phyloP scores from a whole-genome alignment of 306 rosid genomes.

The Astragalus glycyphyllos region DNA sequence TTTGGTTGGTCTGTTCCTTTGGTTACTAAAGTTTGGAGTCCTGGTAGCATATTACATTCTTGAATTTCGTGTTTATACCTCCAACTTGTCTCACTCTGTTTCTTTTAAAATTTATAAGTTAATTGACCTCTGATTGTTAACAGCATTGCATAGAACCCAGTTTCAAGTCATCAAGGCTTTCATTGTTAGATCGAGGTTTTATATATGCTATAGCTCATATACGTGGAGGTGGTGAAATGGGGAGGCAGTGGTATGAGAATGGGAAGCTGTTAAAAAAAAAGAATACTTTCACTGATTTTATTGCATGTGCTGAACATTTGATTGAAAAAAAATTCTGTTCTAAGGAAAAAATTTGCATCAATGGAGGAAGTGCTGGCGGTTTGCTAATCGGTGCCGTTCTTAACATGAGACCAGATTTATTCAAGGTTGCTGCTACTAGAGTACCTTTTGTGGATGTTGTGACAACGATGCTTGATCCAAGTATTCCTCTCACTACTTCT shows the following conservation, averaged over 20 bases:
- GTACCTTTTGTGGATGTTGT: constrained; percentile 97
- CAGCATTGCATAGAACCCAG: constrained; percentile 78
- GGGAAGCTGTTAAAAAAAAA: constrained; percentile 89
- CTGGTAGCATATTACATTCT: constrained; percentile 28
- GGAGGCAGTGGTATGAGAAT: constrained; percentile 97
- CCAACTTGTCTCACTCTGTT: not conserved
- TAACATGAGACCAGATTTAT: constrained; percentile 97
- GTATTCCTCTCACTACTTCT: constrained; percentile 92
- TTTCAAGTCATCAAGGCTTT: constrained; percentile 80
- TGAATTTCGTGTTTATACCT: constrained; percentile 18
- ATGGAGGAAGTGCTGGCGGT: constrained; percentile 98
- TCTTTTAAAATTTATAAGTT: constrained; percentile 25
- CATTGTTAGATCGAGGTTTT: constrained; percentile 89
- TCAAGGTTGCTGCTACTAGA: constrained; percentile 89
- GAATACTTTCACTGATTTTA: constrained; percentile 91
- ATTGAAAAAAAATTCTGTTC: constrained; percentile 75
- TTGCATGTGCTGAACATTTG: constrained; percentile 87
- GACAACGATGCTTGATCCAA: constrained; percentile 98
- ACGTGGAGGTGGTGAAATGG: constrained; percentile 99
- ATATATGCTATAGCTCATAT: constrained; percentile 89
- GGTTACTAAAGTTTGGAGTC: constrained; percentile 9
- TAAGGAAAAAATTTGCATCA: constrained; percentile 75
- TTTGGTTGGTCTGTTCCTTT: constrained; percentile 31
- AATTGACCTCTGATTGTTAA: constrained; percentile 41
- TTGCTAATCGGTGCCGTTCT: constrained; percentile 93